Percentiles rank a stretch among this genome's conserved stretches.
Conservation (phyloP, 306 rosid genomes). For the Prunus mume region DNA sequence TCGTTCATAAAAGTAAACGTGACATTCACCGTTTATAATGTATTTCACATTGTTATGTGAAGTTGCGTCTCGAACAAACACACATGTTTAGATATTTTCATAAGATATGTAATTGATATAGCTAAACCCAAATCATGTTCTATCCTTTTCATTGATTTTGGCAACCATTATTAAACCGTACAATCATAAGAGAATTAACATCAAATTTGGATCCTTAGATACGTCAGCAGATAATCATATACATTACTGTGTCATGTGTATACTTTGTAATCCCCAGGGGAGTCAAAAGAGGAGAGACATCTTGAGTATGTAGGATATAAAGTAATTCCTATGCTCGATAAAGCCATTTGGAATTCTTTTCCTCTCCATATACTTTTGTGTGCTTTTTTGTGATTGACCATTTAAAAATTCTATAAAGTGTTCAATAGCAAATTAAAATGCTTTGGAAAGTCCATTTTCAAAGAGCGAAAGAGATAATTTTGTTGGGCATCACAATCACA, state of each 20-base stretch:
- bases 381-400: constrained; percentile 27
- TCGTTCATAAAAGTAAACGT: background rate
- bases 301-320: constrained; percentile 51
- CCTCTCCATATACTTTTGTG: constrained; percentile 26
- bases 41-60: background rate
- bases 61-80: background rate
- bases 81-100: background rate
- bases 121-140: background rate
- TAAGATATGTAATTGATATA: too few species aligned
- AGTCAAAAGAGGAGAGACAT: constrained; percentile 71
- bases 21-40: background rate
- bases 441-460: constrained; percentile 33
- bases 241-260: background rate
- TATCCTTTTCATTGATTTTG: constrained; percentile 30
- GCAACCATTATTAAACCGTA: constrained; percentile 1
- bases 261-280: constrained; percentile 26
- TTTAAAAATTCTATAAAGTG: constrained; percentile 38
- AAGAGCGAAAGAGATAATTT: constrained; percentile 41
- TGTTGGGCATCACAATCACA: constrained; percentile 33
- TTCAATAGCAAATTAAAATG: constrained; percentile 29
- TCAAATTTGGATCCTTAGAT: constrained; percentile 13
- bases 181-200: constrained; percentile 30
- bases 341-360: constrained; percentile 41
- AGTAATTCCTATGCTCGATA: constrained; percentile 46
- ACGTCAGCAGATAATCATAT: background rate